Evolutionary conservation across 2,329 filamentous ascomycete species (phyloP).

Genomic region (Stemphylium beticola): DNA sequence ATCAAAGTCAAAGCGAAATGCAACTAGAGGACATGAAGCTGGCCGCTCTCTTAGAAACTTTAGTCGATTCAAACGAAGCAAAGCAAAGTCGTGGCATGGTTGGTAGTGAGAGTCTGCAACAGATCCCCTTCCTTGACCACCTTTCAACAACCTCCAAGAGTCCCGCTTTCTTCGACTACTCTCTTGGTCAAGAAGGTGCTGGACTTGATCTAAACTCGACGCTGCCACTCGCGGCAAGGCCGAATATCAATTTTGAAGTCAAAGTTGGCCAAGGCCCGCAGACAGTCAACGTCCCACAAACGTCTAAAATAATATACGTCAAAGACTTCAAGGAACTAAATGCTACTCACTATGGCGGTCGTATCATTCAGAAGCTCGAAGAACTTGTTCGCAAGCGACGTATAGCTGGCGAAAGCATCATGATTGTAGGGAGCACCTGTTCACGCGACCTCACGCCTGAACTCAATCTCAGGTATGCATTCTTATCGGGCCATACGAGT

Average conservation of each 20-base stretch:
- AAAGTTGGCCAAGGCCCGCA: constrained; percentile 25
- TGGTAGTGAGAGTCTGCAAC: constrained; percentile 4
- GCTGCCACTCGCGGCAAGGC: constrained; percentile 25
- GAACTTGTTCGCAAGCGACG: constrained; percentile 74
- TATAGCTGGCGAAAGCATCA: constrained; percentile 71
- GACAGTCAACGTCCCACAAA: constrained; percentile 30
- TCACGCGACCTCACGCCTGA: constrained; percentile 57
- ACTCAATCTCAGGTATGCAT: constrained; percentile 43
- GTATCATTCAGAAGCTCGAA: constrained; percentile 73
- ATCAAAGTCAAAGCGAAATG: constrained; percentile 35
- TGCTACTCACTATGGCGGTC: constrained; percentile 70
- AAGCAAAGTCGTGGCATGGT: constrained; percentile 34
- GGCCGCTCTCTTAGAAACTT: constrained; percentile 38
- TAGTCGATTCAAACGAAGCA: constrained; percentile 41
- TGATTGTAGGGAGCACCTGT: constrained; percentile 79
- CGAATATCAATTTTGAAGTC: constrained; percentile 23
- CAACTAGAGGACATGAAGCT: constrained; percentile 49
- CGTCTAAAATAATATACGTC: constrained; percentile 74
- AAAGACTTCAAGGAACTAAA: constrained; percentile 82
- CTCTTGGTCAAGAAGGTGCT: constrained; percentile 24
- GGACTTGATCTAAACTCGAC: constrained; percentile 34
- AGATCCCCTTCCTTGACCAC: not conserved
- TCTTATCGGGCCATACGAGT: too few relatives aligned
- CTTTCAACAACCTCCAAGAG: constrained; percentile 4
- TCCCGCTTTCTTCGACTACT: constrained; percentile 42